phyloP scores from a whole-genome alignment of 352 stramenopile species.

The Plasmopara halstedii region DNA sequence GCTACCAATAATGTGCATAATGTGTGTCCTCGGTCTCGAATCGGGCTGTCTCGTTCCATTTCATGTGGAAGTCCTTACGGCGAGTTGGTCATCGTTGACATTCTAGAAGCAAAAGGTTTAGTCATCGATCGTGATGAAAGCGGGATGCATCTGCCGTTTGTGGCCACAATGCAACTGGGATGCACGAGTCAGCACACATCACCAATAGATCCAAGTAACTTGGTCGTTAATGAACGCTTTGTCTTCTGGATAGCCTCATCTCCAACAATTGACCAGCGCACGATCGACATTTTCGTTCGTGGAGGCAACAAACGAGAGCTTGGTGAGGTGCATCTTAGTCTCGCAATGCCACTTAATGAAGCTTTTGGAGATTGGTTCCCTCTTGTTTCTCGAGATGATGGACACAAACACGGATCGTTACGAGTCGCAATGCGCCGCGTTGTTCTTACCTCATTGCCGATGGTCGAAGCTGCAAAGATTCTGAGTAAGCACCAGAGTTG shows the following conservation, averaged over 20 bases:
- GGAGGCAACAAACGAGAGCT: constrained; percentile 44
- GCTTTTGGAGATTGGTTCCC: constrained; percentile 65
- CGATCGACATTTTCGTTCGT: constrained; percentile 43
- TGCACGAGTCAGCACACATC: constrained; percentile 28
- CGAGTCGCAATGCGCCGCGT: constrained; percentile 45
- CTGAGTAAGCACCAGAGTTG: constrained; percentile 31
- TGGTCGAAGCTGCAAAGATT: constrained; percentile 39
- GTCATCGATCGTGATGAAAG: constrained; percentile 30
- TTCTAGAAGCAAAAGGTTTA: constrained; percentile 49
- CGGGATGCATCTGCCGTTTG: constrained; percentile 36
- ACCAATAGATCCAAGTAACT: constrained; percentile 14
- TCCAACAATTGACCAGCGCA: constrained; percentile 30
- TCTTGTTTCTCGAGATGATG: constrained; percentile 44
- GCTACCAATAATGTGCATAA: constrained; percentile 52
- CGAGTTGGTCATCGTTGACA: constrained; percentile 57
- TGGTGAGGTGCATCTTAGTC: constrained; percentile 59
- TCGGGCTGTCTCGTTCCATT: constrained; percentile 14
- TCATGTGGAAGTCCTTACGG: constrained; percentile 47
- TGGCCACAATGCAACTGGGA: constrained; percentile 33
- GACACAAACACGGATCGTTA: constrained; percentile 43
- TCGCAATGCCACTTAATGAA: constrained; percentile 60
- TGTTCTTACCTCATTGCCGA: constrained; percentile 41
- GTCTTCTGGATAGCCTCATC: constrained; percentile 61
- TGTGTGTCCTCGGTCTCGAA: constrained; percentile 20
- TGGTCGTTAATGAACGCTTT: constrained; percentile 55